These are phyloP conservation scores for Colletotrichum higginsianum DNA, from an alignment of 2,329 filamentous ascomycete genomes.

Conservation along the genomic window DNA sequence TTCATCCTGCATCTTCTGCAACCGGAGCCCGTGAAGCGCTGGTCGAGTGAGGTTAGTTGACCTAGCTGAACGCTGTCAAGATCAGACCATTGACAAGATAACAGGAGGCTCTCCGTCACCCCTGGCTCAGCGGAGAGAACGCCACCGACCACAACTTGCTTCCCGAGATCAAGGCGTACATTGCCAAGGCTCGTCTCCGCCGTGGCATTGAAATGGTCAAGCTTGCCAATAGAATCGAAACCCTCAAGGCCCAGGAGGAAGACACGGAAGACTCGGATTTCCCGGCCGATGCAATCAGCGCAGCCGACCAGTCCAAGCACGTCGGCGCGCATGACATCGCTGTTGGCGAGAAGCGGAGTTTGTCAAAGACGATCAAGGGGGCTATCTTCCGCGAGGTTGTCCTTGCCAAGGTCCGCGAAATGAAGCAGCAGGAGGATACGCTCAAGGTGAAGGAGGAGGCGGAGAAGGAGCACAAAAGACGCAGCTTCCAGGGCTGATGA, in stretches of 20 bases:
- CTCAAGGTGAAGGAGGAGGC: slow-evolving; percentile 75
- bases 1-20: slow-evolving; percentile 90
- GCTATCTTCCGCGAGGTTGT: slow-evolving; percentile 96
- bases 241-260: slow-evolving; percentile 93
- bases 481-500: slow-evolving; percentile 48
- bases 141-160: slow-evolving; percentile 97
- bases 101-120: slow-evolving; percentile 83
- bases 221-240: slow-evolving; percentile 94
- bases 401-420: slow-evolving; percentile 91
- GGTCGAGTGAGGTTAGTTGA: slow-evolving; percentile 78
- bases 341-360: slow-evolving; percentile 54
- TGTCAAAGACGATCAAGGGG: slow-evolving; percentile 68
- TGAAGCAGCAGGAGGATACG: slow-evolving; percentile 87
- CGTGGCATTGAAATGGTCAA: slow-evolving; percentile 97
- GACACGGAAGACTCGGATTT: slow-evolving; percentile 83
- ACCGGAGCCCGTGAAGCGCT: slow-evolving; percentile 82
- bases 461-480: slow-evolving; percentile 63
- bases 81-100: slow-evolving; percentile 14
- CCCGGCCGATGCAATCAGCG: slow-evolving; percentile 72
- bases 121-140: slow-evolving; percentile 91
- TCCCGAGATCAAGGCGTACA: slow-evolving; percentile 95
- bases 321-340: slow-evolving; percentile 37
- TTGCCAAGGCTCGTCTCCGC: slow-evolving; percentile 90
- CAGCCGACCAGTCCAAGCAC: slow-evolving; percentile 61
- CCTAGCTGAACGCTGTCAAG: not conserved